Evolutionary conservation across 176 grass and related monocot species (phyloP).

Genomic region (Urochloa ruziziensis): DNA sequence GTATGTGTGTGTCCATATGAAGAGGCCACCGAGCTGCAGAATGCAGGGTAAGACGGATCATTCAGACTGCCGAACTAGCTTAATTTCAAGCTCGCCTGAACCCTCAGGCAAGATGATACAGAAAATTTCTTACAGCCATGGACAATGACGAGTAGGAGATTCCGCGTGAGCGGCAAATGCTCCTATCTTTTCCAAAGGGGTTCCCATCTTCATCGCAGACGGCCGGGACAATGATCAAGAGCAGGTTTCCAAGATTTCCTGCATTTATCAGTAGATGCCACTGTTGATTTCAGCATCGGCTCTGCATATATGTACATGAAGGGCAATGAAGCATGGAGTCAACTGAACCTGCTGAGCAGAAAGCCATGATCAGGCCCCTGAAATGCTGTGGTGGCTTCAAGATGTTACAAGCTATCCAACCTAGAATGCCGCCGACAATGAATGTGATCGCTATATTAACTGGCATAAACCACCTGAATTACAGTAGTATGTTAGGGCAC

Average conservation of each 20-base stretch:
- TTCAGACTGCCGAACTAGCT: not conserved
- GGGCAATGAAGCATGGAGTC: not conserved
- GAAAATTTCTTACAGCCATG: slow-evolving; percentile 67
- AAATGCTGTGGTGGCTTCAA: slow-evolving; percentile 64
- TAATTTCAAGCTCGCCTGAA: not conserved
- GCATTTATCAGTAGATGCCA: not conserved
- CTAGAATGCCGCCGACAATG: slow-evolving; percentile 56
- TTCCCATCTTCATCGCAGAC: slow-evolving; percentile 77
- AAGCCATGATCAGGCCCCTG: slow-evolving; percentile 58
- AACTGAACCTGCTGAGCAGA: slow-evolving; percentile 66
- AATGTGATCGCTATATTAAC: slow-evolving; percentile 82
- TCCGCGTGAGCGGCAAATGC: slow-evolving; percentile 46
- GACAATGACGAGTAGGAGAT: slow-evolving; percentile 88
- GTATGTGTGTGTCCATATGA: slow-evolving; percentile 83
- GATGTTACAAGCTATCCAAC: slow-evolving; percentile 69
- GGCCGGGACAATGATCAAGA: slow-evolving; percentile 71
- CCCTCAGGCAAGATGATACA: not conserved
- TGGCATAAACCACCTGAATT: slow-evolving; percentile 95
- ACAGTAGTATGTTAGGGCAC: not conserved
- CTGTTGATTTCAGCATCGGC: not conserved
- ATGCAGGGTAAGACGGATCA: not conserved
- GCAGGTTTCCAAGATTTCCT: slow-evolving; percentile 85
- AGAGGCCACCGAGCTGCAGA: slow-evolving; percentile 81
- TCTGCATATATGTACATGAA: not conserved
- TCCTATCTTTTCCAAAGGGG: slow-evolving; percentile 45